Base-by-base conservation (phyloP, 495 filamentous ascomycete species). In the Penicillium cataractarum region DNA sequence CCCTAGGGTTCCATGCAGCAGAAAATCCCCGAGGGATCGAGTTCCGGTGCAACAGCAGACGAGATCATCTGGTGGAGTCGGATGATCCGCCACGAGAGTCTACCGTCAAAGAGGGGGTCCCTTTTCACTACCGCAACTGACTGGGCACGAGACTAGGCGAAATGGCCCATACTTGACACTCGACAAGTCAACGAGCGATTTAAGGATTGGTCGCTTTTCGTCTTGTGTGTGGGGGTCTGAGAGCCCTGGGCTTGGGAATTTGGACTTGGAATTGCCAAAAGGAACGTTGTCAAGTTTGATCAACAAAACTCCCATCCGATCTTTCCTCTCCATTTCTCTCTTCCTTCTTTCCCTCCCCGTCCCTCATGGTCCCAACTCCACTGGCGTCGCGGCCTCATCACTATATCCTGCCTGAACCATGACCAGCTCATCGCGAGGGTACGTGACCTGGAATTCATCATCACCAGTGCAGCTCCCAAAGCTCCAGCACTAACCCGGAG, bases 21-120 rank as follows among this genome's bases (percentile, higher is more conserved):
- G 17, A 12, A 24, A 13, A 35, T 32, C 29, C 21, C 29, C 51
- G 51, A 35, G 51, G 51, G 24, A 54, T 54, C 31, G n/a, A 35
- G 51, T 21, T 35, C 51, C 51, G 51, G 31, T n/a, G 29, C 51
- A 21, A 54, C 17, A 19, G 2, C 7, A 35, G n/a, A 26, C 48
- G 22, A 12, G 40, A 33, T 49, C 39, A 46, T 32, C 31, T 35
- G 42, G 56, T 39, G 31, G 31, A 46, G 56, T 49, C 56, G n/a
- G 44, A 58, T 50, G 56, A 58, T 50, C 42, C 32, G 22, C 19
- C n/a, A n/a, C n/a, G n/a, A n/a, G n/a, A n/a, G n/a, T n/a, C n/a
- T n/a, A n/a, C n/a, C n/a, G n/a, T n/a, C n/a, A n/a, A n/a, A n/a
- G n/a, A n/a, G n/a, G n/a, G n/a, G n/a, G n/a, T n/a, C n/a, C n/a